A percentile compares a stretch with the other conserved stretches of the same genome.
phyloP scores from a whole-genome alignment of 1,284 basidiomycete genomes.

The Entoloma clypeatum region DNA sequence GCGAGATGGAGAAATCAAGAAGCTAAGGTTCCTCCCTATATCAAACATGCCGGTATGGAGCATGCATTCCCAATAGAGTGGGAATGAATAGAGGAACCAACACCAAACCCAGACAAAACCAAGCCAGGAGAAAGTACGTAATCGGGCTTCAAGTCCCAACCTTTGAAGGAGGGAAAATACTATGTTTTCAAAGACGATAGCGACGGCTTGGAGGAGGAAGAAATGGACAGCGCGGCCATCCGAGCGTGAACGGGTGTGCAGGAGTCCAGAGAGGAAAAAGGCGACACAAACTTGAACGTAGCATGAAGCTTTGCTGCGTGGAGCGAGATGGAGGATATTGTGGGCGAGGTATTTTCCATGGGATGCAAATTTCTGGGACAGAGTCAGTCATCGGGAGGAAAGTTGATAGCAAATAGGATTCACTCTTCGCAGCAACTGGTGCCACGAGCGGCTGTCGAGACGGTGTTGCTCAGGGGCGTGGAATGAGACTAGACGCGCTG shows the following conservation, averaged over 20 bases:
- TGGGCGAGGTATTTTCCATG: slow-evolving; percentile 20
- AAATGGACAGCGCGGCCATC: slow-evolving; percentile 21
- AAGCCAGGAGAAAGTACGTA: background rate
- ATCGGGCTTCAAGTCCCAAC: background rate
- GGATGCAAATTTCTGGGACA: slow-evolving; percentile 13
- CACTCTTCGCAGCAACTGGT: slow-evolving; percentile 22
- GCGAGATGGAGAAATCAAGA: too few relatives aligned
- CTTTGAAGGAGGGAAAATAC: slow-evolving; percentile 17
- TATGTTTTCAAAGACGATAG: slow-evolving; percentile 28
- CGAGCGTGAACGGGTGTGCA: slow-evolving; percentile 21
- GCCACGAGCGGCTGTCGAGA: slow-evolving; percentile 20
- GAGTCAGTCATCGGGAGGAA: background rate
- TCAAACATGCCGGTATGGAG: background rate
- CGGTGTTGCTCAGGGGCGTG: background rate
- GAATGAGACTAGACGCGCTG: slow-evolving; percentile 1
- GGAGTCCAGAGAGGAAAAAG: slow-evolving; percentile 30
- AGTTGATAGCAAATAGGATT: slow-evolving; percentile 4
- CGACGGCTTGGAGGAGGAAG: slow-evolving; percentile 27
- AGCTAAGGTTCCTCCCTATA: slow-evolving; percentile 1
- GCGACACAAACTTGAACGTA: slow-evolving; percentile 31
- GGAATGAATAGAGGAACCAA: slow-evolving; percentile 3
- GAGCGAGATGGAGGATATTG: slow-evolving; percentile 18
- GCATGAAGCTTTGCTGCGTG: slow-evolving; percentile 22
- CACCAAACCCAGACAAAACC: slow-evolving; percentile 1
- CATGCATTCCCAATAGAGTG: slow-evolving; percentile 1